phyloP scores from a whole-genome alignment of 2,329 filamentous ascomycete species.

The Dothideomycetes sp. region DNA sequence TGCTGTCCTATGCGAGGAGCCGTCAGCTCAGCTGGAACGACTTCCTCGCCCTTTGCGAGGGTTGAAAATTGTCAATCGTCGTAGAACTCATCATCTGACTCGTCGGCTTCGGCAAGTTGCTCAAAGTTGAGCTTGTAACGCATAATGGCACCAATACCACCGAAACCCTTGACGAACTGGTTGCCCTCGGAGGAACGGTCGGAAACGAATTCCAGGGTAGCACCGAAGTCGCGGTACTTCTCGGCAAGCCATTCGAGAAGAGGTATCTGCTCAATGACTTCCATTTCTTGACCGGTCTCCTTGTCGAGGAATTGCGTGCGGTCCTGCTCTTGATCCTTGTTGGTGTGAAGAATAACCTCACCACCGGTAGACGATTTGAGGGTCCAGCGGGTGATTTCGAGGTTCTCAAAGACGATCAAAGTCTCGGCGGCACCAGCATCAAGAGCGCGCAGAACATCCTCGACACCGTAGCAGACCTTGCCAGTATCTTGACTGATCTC shows the following conservation, averaged over 20 bases:
- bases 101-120: slow-evolving; percentile 83
- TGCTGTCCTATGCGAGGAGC: slow-evolving; percentile 41
- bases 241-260: slow-evolving; percentile 99
- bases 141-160: slow-evolving; percentile 93
- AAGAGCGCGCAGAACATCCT: slow-evolving; percentile 92
- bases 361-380: slow-evolving; percentile 68
- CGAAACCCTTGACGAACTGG: slow-evolving; percentile 99
- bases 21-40: slow-evolving; percentile 55
- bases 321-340: slow-evolving; percentile 71
- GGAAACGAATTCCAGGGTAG: slow-evolving; percentile 91
- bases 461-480: slow-evolving; percentile 94
- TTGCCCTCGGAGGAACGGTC: slow-evolving; percentile 97
- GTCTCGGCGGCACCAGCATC: slow-evolving; percentile 92
- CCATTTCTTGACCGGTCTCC: slow-evolving; percentile 95
- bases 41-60: slow-evolving; percentile 84
- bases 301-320: slow-evolving; percentile 89
- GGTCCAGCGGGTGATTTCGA: slow-evolving; percentile 87
- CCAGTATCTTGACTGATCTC: slow-evolving; percentile 97
- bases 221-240: slow-evolving; percentile 96
- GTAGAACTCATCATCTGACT: slow-evolving; percentile 72
- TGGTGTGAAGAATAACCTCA: slow-evolving; percentile 75
- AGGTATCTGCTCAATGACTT: slow-evolving; percentile 73
- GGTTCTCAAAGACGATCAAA: slow-evolving; percentile 92
- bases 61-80: slow-evolving; percentile 44
- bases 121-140: slow-evolving; percentile 99